Conservation (phyloP, 106 monocot species). For the Hemerocallis citrina region DNA sequence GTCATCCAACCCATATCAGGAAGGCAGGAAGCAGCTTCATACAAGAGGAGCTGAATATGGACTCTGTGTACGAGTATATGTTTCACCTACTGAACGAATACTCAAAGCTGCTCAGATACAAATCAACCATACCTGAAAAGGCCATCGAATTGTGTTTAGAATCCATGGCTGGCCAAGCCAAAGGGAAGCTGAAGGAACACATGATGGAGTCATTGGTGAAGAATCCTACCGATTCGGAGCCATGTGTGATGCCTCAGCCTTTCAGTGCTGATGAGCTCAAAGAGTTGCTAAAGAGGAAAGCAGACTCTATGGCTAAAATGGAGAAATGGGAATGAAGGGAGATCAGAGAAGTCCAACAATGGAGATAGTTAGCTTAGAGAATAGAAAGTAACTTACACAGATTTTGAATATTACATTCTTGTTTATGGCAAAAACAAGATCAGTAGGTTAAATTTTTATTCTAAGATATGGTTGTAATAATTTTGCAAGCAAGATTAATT, state of each 20-base stretch:
- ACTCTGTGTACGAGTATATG: slow-evolving; percentile 70
- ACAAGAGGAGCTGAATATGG: slow-evolving; percentile 42
- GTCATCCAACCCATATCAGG: no score
- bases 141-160: slow-evolving; percentile 37
- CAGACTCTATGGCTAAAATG: not conserved
- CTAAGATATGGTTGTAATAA: no score
- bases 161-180: slow-evolving; percentile 28
- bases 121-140: slow-evolving; percentile 32
- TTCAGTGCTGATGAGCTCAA: not conserved
- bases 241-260: slow-evolving; percentile 10
- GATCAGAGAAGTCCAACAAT: no score
- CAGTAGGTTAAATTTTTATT: no score
- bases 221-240: slow-evolving; percentile 6
- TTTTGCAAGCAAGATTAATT: no score
- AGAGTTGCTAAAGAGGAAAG: not conserved
- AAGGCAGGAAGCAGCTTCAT: slow-evolving; percentile 40
- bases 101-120: slow-evolving; percentile 42
- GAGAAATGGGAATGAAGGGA: not conserved
- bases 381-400: no score
- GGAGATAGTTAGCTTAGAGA: no score
- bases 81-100: slow-evolving; percentile 54
- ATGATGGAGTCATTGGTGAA: slow-evolving; percentile 41
- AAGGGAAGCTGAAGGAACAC: slow-evolving; percentile 17
- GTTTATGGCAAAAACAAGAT: no score
- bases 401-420: no score